These are phyloP conservation scores for Penicillium malachiteum DNA, from an alignment of 495 filamentous ascomycete species.

Conservation along the genomic window DNA sequence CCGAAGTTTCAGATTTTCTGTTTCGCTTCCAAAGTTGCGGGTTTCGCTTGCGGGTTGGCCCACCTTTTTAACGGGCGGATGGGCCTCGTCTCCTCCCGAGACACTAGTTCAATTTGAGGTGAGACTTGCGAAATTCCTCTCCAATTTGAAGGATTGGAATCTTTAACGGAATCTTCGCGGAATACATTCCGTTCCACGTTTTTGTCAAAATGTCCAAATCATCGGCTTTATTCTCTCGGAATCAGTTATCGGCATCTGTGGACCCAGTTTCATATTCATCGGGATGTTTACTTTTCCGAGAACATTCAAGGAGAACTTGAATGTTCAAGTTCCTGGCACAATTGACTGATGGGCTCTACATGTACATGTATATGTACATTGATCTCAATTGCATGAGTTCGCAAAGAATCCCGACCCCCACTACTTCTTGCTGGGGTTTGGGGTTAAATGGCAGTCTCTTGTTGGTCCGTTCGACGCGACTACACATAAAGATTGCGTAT, in stretches of 20 bases:
- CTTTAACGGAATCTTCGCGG: neutral
- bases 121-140: too few relatives aligned
- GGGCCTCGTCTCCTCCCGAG: too few relatives aligned
- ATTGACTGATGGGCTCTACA: neutral
- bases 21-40: neutral
- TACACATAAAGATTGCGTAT: slow-evolving; percentile 2
- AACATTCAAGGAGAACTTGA: neutral
- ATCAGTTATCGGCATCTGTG: neutral
- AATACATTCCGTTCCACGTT: neutral
- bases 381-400: neutral
- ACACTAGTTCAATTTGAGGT: too few relatives aligned
- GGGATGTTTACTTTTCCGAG: neutral
- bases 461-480: slow-evolving; percentile 3
- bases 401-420: neutral
- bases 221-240: neutral
- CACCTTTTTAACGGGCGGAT: neutral
- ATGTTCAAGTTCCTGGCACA: neutral
- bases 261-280: neutral
- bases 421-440: neutral
- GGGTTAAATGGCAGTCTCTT: neutral
- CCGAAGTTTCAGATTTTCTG: neutral
- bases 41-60: slow-evolving; percentile 1
- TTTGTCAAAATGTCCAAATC: neutral
- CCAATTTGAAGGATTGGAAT: too few relatives aligned
- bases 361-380: neutral